These are phyloP conservation scores for Russula dissimulans DNA, from an alignment of 768 basidiomycete species.

Conservation along the genomic window DNA sequence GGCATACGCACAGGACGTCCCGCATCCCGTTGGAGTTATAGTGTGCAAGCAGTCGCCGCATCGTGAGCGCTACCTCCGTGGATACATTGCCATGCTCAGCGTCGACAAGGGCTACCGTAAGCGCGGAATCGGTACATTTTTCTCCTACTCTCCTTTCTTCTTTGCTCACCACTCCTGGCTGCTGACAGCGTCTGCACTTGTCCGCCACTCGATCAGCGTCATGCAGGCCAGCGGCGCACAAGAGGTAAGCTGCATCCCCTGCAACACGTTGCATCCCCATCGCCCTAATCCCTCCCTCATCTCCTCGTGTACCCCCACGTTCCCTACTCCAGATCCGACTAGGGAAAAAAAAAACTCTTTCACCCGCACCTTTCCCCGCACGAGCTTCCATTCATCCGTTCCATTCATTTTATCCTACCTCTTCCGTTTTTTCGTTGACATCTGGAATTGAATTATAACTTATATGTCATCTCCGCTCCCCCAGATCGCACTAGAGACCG, in stretches of 20 bases:
- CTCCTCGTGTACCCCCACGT: not conserved
- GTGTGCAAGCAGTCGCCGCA: slow-evolving; percentile 97
- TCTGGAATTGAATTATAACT: not conserved
- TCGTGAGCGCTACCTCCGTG: slow-evolving; percentile 62
- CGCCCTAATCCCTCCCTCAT: slow-evolving; percentile 1
- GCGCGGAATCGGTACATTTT: slow-evolving; percentile 95
- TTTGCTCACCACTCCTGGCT: not conserved
- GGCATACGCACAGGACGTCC: slow-evolving; percentile 9
- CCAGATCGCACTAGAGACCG: slow-evolving; percentile 92
- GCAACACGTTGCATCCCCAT: slow-evolving; percentile 16
- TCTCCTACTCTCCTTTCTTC: slow-evolving; percentile 26
- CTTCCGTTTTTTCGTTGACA: not conserved
- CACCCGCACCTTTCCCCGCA: slow-evolving; percentile 30
- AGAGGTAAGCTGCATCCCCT: slow-evolving; percentile 47
- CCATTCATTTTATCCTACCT: not conserved
- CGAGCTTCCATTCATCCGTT: slow-evolving; percentile 22
- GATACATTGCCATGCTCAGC: slow-evolving; percentile 98
- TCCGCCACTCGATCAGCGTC: slow-evolving; percentile 68
- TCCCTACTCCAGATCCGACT: not conserved
- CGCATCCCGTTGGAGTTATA: slow-evolving; percentile 75
- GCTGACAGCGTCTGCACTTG: slow-evolving; percentile 40
- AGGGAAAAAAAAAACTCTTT: not conserved
- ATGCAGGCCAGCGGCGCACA: slow-evolving; percentile 81
- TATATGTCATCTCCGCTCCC: not conserved
- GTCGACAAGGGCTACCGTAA: slow-evolving; percentile 79